Evolutionary conservation across 176 grass and related monocot genomes (phyloP), one percentile per base, ranked within the genome.

Genomic region (Oropetium thomaeum): DNA sequence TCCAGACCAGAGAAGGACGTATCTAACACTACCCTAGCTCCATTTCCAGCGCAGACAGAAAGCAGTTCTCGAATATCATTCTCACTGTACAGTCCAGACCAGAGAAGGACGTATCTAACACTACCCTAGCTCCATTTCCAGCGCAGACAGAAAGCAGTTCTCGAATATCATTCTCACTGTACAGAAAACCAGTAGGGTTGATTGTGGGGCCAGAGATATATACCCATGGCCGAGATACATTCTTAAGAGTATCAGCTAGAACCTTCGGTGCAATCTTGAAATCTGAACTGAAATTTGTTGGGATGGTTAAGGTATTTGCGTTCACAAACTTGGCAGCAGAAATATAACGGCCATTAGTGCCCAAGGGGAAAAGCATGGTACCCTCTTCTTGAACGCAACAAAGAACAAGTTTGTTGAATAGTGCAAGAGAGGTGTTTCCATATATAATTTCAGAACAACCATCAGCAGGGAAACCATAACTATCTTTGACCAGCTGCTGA

Each of bases 381-480:
- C 96, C 96, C 17, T 95, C 76, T 88, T 99, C 91, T 81, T 87
- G 83, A 32, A 92, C 79, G 82, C 96, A 95, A 65, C 96, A 92
- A 71, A 87, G 92, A 38, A 92, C 84, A 12, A 99, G 84, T 76
- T 95, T 99, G 53, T 99, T 95, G 86, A 99, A 95, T 73, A 99
- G 96, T 16, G 91, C 75, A 17, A 95, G 76, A 66, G 69, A 86
- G 25, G 96, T 92, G 65, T 90, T 99, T 32, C 84, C 91, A 33
- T 87, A 94, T 35, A 90, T 88, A 33, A 92, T 85, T 63, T 99
- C 96, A 35, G 84, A 92, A 74, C 30, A 55, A 19, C 54, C 22
- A 52, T 84, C 89, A 62, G 61, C 66, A 1, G 63, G 51, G 55
- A 94, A 98, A 27, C 96, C 91, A 76, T 94, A 98, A 77, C 69